Evolutionary conservation across 345 rosid genomes (phyloP).

Genomic region (Moricandia moricandioides): DNA sequence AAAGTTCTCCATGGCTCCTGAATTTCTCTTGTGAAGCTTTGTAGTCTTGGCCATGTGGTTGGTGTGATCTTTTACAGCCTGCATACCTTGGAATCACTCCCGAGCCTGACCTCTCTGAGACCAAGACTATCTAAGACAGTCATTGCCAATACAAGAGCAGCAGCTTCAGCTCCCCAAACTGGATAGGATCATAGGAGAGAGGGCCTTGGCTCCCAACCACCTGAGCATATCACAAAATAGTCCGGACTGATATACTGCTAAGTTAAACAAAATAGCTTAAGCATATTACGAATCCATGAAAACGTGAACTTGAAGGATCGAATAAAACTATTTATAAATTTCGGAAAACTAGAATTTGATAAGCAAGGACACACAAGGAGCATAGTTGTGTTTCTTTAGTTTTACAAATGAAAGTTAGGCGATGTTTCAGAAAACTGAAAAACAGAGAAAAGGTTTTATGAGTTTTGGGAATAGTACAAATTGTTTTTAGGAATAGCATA

Average conservation of each 20-base stretch:
- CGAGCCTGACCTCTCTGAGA: background rate
- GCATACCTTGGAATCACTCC: background rate
- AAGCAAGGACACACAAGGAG: background rate
- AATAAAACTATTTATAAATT: constrained; percentile 1
- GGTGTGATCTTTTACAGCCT: background rate
- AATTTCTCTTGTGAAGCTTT: background rate
- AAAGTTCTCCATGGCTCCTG: background rate
- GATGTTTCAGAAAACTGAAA: constrained; percentile 28
- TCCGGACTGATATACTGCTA: background rate
- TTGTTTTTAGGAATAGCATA: constrained; percentile 29
- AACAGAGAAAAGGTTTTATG: too few relatives aligned
- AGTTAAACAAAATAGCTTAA: background rate
- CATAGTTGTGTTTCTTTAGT: constrained; percentile 9
- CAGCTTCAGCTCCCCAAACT: background rate
- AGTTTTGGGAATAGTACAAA: constrained; percentile 34
- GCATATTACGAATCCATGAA: background rate
- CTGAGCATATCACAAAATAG: background rate
- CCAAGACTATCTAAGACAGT: background rate
- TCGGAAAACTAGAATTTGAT: constrained; percentile 7
- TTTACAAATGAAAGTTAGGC: constrained; percentile 30
- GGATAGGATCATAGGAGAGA: background rate
- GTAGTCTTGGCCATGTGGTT: background rate
- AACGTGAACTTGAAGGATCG: constrained; percentile 4
- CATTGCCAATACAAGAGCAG: background rate
- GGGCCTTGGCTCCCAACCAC: constrained; percentile 3